Percentiles rank a stretch among this genome's conserved stretches.
These are phyloP conservation scores for Senecio squalidus DNA, from an alignment of 140 eudicot genomes.

Conservation along the genomic window DNA sequence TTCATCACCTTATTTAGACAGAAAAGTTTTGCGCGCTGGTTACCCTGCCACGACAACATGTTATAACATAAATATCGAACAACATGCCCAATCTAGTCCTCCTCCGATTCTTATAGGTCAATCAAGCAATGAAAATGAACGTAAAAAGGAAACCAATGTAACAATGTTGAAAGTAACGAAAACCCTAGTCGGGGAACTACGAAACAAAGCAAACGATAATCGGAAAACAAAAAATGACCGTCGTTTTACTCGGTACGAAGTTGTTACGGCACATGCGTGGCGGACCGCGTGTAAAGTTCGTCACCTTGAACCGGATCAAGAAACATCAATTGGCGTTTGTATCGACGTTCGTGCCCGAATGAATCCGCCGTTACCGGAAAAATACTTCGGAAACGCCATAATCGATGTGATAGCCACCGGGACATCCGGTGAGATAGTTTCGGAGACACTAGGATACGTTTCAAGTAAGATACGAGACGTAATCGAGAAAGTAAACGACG, in stretches of 20 bases:
- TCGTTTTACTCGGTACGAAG: conserved; percentile 47
- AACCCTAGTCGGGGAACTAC: conserved; percentile 27
- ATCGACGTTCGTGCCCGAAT: conserved; percentile 34
- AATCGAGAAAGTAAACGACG: conserved; percentile 32
- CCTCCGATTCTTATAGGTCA: conserved; percentile 32
- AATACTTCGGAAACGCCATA: conserved; percentile 55
- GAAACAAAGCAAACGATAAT: conserved; percentile 29
- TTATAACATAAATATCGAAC: conserved; percentile 1
- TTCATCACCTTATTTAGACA: conserved; percentile 31
- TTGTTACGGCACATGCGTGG: conserved; percentile 51
- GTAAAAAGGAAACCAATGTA: conserved; percentile 13
- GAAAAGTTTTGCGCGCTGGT: conserved; percentile 26
- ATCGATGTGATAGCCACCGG: conserved; percentile 38
- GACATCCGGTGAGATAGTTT: conserved; percentile 36
- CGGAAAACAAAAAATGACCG: background rate
- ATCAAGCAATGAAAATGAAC: conserved; percentile 21
- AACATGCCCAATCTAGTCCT: conserved; percentile 17
- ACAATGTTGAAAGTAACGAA: conserved; percentile 23
- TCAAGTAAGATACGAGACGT: conserved; percentile 37
- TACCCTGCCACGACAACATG: conserved; percentile 19
- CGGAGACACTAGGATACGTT: conserved; percentile 36
- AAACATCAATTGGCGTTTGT: conserved; percentile 31
- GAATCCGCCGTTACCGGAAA: conserved; percentile 43
- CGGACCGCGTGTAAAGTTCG: conserved; percentile 42
- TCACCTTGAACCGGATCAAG: conserved; percentile 29